Evolutionary conservation across 441 rosid species (phyloP), one percentile per base, ranked within the genome.

Genomic region (Brassica hybrid): DNA sequence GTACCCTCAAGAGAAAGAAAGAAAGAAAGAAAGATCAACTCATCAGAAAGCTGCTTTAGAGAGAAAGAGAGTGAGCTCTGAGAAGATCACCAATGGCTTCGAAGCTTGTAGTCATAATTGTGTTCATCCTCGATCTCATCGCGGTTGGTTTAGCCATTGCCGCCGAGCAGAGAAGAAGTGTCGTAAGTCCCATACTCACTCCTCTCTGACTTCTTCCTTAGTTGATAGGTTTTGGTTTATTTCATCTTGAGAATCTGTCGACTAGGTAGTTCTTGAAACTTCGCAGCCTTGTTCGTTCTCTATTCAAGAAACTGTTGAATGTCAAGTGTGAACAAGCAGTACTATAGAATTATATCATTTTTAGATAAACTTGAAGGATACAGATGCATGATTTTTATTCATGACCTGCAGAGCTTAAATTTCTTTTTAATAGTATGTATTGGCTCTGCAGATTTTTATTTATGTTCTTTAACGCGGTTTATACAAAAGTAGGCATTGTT

Each of bases 131-230:
- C 7, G 89, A 90, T 83, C 83, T 88, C 67, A 79, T 90, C 69
- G 94, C 94, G 50, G 89, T 90, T 54, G 88, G 87, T 23, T 83
- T 90, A 70, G 94, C 94, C 76, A 83, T 90, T 70, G 92, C 94
- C 10, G 94, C 94, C 30, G 94, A 90, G 72, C 94, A 86, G 71
- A 83, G 94, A 71, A 85, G 94, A 81, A 90, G 89, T 83, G 85
- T 87, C 54, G 94, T 90, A 65, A 88, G 94, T 60, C 62, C 27
- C 58, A 17, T 38, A 2, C 48, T 74, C 36, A 56, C 25, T 30
- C 13, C 11, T 69, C 32, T 34, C 34, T n/a, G n/a, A n/a, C n/a
- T n/a, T n/a, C n/a, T n/a, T n/a, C 34, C 67, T 12, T 12, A n/a
- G 6, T 73, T 5, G 13, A 45, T 11, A 61, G 50, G 45, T 79